phyloP scores from a whole-genome alignment of 2,329 filamentous ascomycete species.

The Macroventuria anomochaeta region DNA sequence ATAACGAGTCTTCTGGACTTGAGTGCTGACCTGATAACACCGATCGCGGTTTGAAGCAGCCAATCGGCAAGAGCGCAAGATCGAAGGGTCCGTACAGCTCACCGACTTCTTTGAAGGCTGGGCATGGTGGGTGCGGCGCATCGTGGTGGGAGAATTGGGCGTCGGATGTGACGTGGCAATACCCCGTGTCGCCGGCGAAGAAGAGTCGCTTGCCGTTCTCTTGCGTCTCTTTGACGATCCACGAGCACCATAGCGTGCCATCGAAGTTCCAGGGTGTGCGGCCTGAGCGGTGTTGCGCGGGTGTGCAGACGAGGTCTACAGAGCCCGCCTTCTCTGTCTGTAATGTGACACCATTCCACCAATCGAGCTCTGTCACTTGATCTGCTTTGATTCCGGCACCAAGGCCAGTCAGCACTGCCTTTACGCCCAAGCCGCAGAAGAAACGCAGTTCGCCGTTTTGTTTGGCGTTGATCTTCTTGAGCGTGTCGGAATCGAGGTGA shows the following conservation, averaged over 20 bases:
- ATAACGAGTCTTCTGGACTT: slow-evolving; percentile 56
- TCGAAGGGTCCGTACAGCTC: slow-evolving; percentile 57
- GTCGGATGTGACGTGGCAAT: slow-evolving; percentile 48
- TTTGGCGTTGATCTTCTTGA: slow-evolving; percentile 51
- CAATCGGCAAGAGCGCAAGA: slow-evolving; percentile 58
- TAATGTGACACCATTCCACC: slow-evolving; percentile 56
- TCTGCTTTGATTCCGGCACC: slow-evolving; percentile 47
- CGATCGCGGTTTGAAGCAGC: slow-evolving; percentile 54
- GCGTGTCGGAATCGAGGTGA: slow-evolving; percentile 58
- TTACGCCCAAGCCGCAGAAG: slow-evolving; percentile 52
- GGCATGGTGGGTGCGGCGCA: slow-evolving; percentile 52
- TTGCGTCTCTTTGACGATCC: slow-evolving; percentile 47
- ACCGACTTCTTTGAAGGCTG: slow-evolving; percentile 57
- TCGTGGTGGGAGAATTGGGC: slow-evolving; percentile 39
- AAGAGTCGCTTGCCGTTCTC: slow-evolving; percentile 48
- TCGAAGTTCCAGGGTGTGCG: slow-evolving; percentile 51
- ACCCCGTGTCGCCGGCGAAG: slow-evolving; percentile 60
- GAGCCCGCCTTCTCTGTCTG: slow-evolving; percentile 43
- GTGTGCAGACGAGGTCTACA: slow-evolving; percentile 54
- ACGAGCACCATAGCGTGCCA: slow-evolving; percentile 58
- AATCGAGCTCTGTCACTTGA: slow-evolving; percentile 57
- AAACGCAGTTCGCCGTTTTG: slow-evolving; percentile 51
- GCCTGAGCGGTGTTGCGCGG: slow-evolving; percentile 57
- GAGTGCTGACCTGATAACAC: slow-evolving; percentile 56
- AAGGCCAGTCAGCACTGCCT: slow-evolving; percentile 46